phyloP scores from a whole-genome alignment of 1,284 basidiomycete species.

The Porodaedalea pini region DNA sequence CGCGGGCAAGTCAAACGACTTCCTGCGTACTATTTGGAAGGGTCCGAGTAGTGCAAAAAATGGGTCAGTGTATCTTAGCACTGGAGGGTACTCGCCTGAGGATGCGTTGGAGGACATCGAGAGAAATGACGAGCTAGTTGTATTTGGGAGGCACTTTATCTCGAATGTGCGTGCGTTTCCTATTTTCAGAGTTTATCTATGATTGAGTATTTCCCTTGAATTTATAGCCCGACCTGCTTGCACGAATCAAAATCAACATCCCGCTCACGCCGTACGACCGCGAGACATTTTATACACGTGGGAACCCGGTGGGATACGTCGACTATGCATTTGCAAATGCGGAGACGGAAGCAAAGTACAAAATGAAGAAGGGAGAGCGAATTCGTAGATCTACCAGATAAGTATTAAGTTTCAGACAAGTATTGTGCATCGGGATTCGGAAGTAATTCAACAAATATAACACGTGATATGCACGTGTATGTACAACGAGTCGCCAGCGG shows the following conservation, averaged over 20 bases:
- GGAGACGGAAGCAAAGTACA: constrained; percentile 10
- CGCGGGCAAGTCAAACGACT: constrained; percentile 35
- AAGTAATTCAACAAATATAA: too few species aligned
- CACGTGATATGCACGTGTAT: too few species aligned
- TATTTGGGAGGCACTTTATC: constrained; percentile 49
- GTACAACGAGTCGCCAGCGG: too few species aligned
- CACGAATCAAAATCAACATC: constrained; percentile 17
- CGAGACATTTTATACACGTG: constrained; percentile 16
- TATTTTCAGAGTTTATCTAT: background rate
- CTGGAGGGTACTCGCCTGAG: constrained; percentile 28
- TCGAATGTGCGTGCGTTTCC: constrained; percentile 35
- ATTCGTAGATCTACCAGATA: background rate
- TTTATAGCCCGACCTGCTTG: constrained; percentile 20
- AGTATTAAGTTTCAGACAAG: background rate
- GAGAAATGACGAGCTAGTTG: constrained; percentile 37
- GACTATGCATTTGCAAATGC: constrained; percentile 19
- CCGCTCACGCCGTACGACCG: constrained; percentile 19
- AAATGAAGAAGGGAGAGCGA: background rate
- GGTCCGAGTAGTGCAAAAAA: constrained; percentile 38
- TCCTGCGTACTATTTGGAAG: constrained; percentile 32
- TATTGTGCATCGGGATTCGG: too few species aligned
- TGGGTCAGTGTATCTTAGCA: too few species aligned
- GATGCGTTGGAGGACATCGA: constrained; percentile 29
- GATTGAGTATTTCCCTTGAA: background rate
- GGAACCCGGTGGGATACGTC: constrained; percentile 18